Evolutionary conservation across 2,329 filamentous ascomycete genomes (phyloP).

Genomic region (Xenosphaeropsis pyriputrescens): DNA sequence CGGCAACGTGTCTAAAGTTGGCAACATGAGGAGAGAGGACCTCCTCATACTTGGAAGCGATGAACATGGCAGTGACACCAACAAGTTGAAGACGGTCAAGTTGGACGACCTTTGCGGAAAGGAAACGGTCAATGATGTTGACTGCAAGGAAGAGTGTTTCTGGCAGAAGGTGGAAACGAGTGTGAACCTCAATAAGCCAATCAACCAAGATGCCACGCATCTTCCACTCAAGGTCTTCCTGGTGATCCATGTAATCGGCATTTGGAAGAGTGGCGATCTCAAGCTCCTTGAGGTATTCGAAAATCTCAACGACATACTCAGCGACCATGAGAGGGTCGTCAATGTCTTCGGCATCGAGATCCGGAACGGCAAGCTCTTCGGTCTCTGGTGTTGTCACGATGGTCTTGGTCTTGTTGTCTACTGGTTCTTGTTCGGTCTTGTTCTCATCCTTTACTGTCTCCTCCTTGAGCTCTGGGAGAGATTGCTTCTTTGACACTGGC

Average conservation of each 20-base stretch:
- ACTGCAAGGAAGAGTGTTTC: constrained; percentile 94
- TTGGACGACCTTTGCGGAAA: constrained; percentile 89
- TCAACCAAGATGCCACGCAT: constrained; percentile 94
- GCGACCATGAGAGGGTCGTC: constrained; percentile 97
- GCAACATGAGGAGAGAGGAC: constrained; percentile 91
- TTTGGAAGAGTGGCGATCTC: constrained; percentile 75
- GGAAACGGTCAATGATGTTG: constrained; percentile 97
- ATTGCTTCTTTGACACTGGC: constrained; percentile 51
- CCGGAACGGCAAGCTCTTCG: constrained; percentile 29
- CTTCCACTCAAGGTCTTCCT: constrained; percentile 95
- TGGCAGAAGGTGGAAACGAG: constrained; percentile 84
- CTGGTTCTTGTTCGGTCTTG: constrained; percentile 10
- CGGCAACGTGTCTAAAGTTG: constrained; percentile 92
- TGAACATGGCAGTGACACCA: constrained; percentile 98
- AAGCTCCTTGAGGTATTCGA: constrained; percentile 83
- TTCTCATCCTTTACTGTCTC: constrained; percentile 20
- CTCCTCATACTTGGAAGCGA: constrained; percentile 97
- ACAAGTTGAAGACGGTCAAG: constrained; percentile 93
- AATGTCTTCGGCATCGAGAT: constrained; percentile 75
- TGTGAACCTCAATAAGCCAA: constrained; percentile 98
- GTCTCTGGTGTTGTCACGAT: neutral
- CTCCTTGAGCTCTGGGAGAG: constrained; percentile 30
- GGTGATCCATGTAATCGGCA: constrained; percentile 86
- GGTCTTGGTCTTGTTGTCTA: constrained; percentile 10
- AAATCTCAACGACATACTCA: constrained; percentile 94